Base-by-base conservation (phyloP, 179 eudicot genomes). In the Beta corolliflora region DNA sequence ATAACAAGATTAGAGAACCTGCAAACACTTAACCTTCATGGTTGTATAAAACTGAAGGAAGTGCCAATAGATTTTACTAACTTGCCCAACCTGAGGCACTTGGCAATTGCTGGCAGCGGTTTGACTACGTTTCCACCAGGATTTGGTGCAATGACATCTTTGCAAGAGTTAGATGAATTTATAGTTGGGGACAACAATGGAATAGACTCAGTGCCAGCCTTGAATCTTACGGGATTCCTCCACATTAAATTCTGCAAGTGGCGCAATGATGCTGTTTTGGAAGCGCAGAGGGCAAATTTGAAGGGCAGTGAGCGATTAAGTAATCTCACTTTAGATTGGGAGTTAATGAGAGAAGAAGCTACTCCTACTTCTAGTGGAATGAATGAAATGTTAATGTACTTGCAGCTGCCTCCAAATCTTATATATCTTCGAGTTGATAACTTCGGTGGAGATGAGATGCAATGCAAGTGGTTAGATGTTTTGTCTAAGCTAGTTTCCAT, bases 1-100 rank as follows among this genome's bases (percentile, higher is more conserved):
- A 58, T 78, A 63, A 72, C 85, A 16, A 14, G 31, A 71, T 59
- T 83, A 71, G 58, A 48, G 73, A 82, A 74, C 52, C 67, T 84
- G 60, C 78, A 77, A 50, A 78, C 81, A 56, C 66, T 84, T 11
- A 31, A 73, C 14, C 61, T 84, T 3, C 29, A 56, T 21, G 12
- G 9, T 3, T 84, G 87, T 54, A 1, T 0, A 2, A 7, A 44
- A 5, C 77, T 81, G 12, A 23, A 0, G 9, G 25, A 74, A 77
- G 53, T 81, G 76, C 87, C 87, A 11, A 23, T 36, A 15, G 68
- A 56, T 16, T 50, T 78, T 31, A 59, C 54, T 1, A 84, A 78
- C 54, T 63, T 81, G 45, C 41, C 9, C 0, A 77, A 61, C 16
- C 80, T 84, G 2, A 81, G 82, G 52, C 80, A 75, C 6, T 71